Percentiles rank a stretch among this genome's conserved stretches.
These are phyloP conservation scores for Kentomonas sorsogonicus DNA, from an alignment of 208 protist species.

Conservation along the genomic window DNA sequence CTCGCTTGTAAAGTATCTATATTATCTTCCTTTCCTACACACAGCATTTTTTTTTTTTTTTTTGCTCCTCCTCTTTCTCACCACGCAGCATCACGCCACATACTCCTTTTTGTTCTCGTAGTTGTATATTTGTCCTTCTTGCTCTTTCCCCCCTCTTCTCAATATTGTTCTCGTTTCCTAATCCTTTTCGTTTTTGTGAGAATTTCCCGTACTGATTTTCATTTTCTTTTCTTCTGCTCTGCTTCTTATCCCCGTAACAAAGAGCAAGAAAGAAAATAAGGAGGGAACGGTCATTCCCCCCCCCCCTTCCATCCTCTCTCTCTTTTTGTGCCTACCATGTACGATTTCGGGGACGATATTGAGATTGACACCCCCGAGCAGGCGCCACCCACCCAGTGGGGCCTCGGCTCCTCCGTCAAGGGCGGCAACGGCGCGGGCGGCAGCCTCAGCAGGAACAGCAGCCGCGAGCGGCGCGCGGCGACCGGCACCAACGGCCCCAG, in stretches of 20 bases:
- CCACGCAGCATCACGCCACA: background rate
- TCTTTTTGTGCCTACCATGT: background rate
- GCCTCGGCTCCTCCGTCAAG: background rate
- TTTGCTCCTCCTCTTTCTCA: slow-evolving; percentile 8
- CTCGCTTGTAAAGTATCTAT: slow-evolving; percentile 12
- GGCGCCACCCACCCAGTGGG: too few relatives aligned
- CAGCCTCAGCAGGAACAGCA: background rate
- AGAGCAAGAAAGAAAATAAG: too few relatives aligned
- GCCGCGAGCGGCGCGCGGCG: background rate
- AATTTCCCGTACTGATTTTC: slow-evolving; percentile 3
- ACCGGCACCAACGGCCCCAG: too few relatives aligned
- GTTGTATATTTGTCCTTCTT: slow-evolving; percentile 7
- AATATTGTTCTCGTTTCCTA: slow-evolving; percentile 5
- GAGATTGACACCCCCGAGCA: background rate
- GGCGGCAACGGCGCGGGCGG: background rate
- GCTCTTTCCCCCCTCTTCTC: slow-evolving; percentile 7
- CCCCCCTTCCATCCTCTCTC: background rate
- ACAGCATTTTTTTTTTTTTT: slow-evolving; percentile 14
- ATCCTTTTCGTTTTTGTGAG: background rate
- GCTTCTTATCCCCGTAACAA: background rate
- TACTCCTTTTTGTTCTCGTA: slow-evolving; percentile 4
- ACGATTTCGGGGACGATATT: background rate
- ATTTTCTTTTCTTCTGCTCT: slow-evolving; percentile 6
- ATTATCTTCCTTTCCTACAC: slow-evolving; percentile 5
- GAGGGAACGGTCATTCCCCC: too few relatives aligned